phyloP scores from a whole-genome alignment of 352 stramenopile genomes.

The Pythium monospermum region DNA sequence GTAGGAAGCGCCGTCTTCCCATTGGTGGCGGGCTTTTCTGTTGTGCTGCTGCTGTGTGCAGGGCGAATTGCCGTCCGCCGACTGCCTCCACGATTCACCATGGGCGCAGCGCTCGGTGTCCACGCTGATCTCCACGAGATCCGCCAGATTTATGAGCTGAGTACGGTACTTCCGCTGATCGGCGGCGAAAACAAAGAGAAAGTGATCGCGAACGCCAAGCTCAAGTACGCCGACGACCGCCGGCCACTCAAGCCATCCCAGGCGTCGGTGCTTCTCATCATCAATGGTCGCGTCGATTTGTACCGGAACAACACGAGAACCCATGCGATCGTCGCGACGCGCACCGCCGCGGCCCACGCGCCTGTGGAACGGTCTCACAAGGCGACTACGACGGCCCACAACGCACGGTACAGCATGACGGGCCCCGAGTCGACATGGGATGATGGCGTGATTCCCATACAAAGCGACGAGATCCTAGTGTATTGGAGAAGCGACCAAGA shows the following conservation, averaged over 20 bases:
- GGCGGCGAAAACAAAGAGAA: conserved; percentile 39
- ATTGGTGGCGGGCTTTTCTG: too few relatives aligned
- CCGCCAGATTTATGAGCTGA: conserved; percentile 43
- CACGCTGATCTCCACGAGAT: conserved; percentile 35
- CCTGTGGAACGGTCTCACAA: too few relatives aligned
- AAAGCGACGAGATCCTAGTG: conserved; percentile 31
- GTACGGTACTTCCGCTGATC: conserved; percentile 61
- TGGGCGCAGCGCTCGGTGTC: conserved; percentile 48
- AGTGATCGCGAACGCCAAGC: conserved; percentile 41
- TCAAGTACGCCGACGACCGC: conserved; percentile 37
- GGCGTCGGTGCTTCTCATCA: conserved; percentile 42
- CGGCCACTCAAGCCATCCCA: conserved; percentile 24
- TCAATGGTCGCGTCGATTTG: conserved; percentile 48
- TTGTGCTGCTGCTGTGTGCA: too few relatives aligned
- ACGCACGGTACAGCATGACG: conserved; percentile 12
- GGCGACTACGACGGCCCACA: too few relatives aligned
- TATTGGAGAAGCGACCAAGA: conserved; percentile 60
- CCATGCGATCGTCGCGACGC: conserved; percentile 30
- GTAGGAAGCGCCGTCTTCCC: too few relatives aligned
- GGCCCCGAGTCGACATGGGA: conserved; percentile 17
- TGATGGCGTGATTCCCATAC: conserved; percentile 7
- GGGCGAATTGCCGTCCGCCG: too few relatives aligned
- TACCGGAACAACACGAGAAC: conserved; percentile 39
- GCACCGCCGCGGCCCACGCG: conserved; percentile 15
- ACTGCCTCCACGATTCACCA: too few relatives aligned